Base-by-base conservation (phyloP, 2,329 filamentous ascomycete genomes). In the Teratosphaeria nubilosa region DNA sequence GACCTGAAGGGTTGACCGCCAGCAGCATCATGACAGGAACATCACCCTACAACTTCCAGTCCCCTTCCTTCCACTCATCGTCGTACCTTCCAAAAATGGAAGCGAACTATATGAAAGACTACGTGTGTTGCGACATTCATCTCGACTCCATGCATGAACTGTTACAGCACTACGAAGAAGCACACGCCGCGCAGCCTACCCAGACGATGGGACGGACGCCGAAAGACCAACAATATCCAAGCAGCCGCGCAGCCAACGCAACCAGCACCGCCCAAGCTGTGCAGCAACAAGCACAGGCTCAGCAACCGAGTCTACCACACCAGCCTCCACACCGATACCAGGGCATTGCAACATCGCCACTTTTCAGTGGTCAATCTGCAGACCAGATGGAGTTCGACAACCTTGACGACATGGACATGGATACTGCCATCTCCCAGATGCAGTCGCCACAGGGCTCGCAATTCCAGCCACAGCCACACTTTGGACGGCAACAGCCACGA, bases 61-160 rank as follows among this genome's bases (percentile, higher is more conserved):
- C 91, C n/a, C 90, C 94, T 0, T 96, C 92, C 1, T 95, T 90
- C 68, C 92, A 97, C 58, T 97, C 92, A 0, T 95, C 91, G 6
- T 97, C 94, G 27, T 97, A 97, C 72, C 82, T 96, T 1, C 92
- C 91, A 10, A 96, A 96, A 74, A 85, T 96, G 70, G 94, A 99
- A 75, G 92, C 92, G 61, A 94, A 92, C 70, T 99, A 96, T 73
- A 95, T 97, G 90, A 87, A 87, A 74, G 91, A 97, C 76, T 97
- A 97, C 75, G 87, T 87, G 56, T 99, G 94, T 77, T 99, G 94
- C 75, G 91, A 91, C 68, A 83, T 90, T 68, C 92, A 87, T 32
- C 82, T 96, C 65, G 88, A 91, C 25, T 95, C 91, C 55, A 82
- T 99, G 65, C 94, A 99, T 76, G 94, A 97, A 70, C 80, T 99